Evolutionary conservation across 2,329 filamentous ascomycete species (phyloP).

Genomic region (Arthrinium puccinioides): DNA sequence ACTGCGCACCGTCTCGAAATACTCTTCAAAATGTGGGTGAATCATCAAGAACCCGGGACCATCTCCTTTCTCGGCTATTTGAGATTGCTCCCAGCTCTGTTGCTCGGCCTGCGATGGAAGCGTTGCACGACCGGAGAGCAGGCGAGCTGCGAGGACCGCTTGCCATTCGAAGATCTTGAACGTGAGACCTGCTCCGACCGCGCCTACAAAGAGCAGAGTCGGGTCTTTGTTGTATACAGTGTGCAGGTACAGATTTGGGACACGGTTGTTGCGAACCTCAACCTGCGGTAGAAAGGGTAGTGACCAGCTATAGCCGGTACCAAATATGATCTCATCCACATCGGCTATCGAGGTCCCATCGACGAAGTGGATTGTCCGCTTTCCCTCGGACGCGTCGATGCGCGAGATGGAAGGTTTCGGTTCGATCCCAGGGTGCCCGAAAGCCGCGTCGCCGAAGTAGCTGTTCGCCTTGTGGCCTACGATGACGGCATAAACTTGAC

Average conservation of each 20-base stretch:
- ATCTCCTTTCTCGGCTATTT: constrained; percentile 47
- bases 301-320: constrained; percentile 60
- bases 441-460: constrained; percentile 20
- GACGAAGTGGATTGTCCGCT: constrained; percentile 43
- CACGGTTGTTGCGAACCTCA: constrained; percentile 43
- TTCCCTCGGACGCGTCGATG: constrained; percentile 24
- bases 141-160: constrained; percentile 51
- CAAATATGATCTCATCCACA: constrained; percentile 58
- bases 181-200: constrained; percentile 49
- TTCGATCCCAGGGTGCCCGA: constrained; percentile 15
- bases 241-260: constrained; percentile 51
- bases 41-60: constrained; percentile 48
- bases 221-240: constrained; percentile 48
- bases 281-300: constrained; percentile 52
- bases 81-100: constrained; percentile 47
- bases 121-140: constrained; percentile 45
- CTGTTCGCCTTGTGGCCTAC: constrained; percentile 16
- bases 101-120: constrained; percentile 44
- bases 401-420: constrained; percentile 35
- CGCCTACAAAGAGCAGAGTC: constrained; percentile 50
- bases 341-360: constrained; percentile 44
- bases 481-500: constrained; percentile 17
- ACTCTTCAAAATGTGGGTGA: constrained; percentile 56
- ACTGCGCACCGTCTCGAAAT: constrained; percentile 49
- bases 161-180: constrained; percentile 67